A percentile compares a stretch with the other conserved stretches of the same genome.
phyloP scores from a whole-genome alignment of 345 rosid genomes.

The thale cress (Arabidopsis thaliana) region DNA sequence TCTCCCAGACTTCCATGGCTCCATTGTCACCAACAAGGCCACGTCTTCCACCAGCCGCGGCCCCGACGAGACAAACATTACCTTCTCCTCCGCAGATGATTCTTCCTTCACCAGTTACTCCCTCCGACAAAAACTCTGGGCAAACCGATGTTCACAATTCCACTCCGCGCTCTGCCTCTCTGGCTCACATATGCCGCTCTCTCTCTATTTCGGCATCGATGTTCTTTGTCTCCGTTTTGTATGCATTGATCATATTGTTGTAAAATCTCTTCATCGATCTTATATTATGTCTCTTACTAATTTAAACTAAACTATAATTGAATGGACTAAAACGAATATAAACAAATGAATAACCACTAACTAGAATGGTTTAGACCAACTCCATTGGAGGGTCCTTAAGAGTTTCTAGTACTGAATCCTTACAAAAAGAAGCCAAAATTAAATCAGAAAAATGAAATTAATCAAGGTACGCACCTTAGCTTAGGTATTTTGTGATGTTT shows the following conservation, averaged over 20 bases:
- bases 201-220: constrained; percentile 25
- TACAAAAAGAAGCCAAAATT: too few relatives aligned
- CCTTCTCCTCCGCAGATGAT: constrained; percentile 45
- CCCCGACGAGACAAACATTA: constrained; percentile 45
- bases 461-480: too few relatives aligned
- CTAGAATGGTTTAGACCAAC: too few relatives aligned
- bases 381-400: too few relatives aligned
- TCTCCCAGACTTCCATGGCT: constrained; percentile 26
- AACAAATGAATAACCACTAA: too few relatives aligned
- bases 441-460: too few relatives aligned
- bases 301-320: background rate
- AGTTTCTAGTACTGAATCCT: too few relatives aligned
- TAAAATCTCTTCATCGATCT: constrained; percentile 11
- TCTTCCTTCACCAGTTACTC: constrained; percentile 43
- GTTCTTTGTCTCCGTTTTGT: constrained; percentile 37
- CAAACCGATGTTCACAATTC: constrained; percentile 44
- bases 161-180: constrained; percentile 44
- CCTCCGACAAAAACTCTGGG: constrained; percentile 44
- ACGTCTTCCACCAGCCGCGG: constrained; percentile 30
- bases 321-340: too few relatives aligned
- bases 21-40: constrained; percentile 31
- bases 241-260: constrained; percentile 26
- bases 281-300: background rate
- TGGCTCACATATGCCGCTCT: constrained; percentile 34
- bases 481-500: too few relatives aligned